Conservation (phyloP, 768 basidiomycete genomes). For the Lentinula boryana region DNA sequence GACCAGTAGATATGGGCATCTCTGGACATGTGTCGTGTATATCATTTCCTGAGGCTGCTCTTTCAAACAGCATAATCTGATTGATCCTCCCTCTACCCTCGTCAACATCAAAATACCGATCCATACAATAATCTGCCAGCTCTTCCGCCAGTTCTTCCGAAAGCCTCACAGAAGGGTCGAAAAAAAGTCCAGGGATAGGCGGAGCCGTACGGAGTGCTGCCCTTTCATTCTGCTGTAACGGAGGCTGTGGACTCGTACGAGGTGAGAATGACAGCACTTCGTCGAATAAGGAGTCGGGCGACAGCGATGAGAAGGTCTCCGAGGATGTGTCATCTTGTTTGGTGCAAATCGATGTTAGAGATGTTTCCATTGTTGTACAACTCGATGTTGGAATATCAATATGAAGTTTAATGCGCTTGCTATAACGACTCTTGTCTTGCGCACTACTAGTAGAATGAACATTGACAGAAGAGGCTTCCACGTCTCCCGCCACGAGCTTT, state of each 20-base stretch:
- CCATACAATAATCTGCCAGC: slow-evolving; percentile 45
- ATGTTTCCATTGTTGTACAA: background rate
- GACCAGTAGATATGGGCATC: slow-evolving; percentile 24
- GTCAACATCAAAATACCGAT: slow-evolving; percentile 43
- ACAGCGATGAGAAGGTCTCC: background rate
- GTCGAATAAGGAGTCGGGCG: slow-evolving; percentile 47
- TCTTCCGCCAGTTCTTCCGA: slow-evolving; percentile 45
- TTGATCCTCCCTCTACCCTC: slow-evolving; percentile 38
- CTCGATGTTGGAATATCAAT: background rate
- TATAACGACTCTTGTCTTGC: background rate
- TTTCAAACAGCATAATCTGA: slow-evolving; percentile 86
- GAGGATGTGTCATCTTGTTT: background rate
- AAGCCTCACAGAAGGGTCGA: slow-evolving; percentile 45
- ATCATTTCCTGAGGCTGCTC: slow-evolving; percentile 13
- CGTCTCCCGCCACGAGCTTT: background rate
- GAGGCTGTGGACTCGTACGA: background rate
- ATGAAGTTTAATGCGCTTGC: background rate
- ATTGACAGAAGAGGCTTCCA: background rate
- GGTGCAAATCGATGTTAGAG: background rate
- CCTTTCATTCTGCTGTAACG: background rate
- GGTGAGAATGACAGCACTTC: slow-evolving; percentile 18
- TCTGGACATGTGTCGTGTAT: background rate
- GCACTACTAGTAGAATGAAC: too few relatives aligned
- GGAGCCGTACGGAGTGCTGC: background rate
- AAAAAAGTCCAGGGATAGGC: slow-evolving; percentile 60